Base-by-base conservation (phyloP, 1,284 basidiomycete genomes). In the Moesziomyces sp. region DNA sequence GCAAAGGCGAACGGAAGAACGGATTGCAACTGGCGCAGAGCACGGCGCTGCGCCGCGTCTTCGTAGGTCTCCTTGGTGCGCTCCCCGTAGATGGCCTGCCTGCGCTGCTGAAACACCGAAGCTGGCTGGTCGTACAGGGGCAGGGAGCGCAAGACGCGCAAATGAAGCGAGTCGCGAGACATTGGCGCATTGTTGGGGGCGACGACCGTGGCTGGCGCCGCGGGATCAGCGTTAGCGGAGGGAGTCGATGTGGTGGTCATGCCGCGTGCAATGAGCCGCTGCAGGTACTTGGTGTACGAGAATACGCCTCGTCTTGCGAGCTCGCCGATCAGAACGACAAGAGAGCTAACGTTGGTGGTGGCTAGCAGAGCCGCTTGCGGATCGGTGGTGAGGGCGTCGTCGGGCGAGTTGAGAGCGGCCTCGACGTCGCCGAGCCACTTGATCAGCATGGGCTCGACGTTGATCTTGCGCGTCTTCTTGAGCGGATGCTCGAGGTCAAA, bases 241-340 rank as follows among this genome's bases (percentile, higher is more conserved):
- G 24, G 42, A 4, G 59, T 48, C 24, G 60, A 46, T 24, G 61
- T 30, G 16, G 51, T 63, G 28, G 63, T 67, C 56, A 55, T 64
- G 6, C 93, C 92, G 24, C 92, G 88, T 1, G 93, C 92, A 58
- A 95, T 90, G 23, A 97, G 87, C 26, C 91, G 88, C 79, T 94
- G 92, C 30, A 96, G 88, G 79, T 95, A 97, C 44, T 88, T 87
- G n/a, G 89, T 87, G 79, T 93, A 96, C 1, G 91, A 92, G 82
- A 96, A 95, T 21, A 94, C 83, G 4, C 89, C 90, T 26, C 88
- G 86, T 76, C 91, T 89, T 5, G 92, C 89, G 2, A 96, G 87
- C 81, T 93, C 91, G 13, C 92, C 93, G 64, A 91, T 92, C 5
- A 94, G 86, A 23, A 91, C 86, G 10, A 92, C 89, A 40, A 94